These are phyloP conservation scores for Chaetomiaceae sp. DNA, from an alignment of 2,329 filamentous ascomycete genomes.

Conservation along the genomic window DNA sequence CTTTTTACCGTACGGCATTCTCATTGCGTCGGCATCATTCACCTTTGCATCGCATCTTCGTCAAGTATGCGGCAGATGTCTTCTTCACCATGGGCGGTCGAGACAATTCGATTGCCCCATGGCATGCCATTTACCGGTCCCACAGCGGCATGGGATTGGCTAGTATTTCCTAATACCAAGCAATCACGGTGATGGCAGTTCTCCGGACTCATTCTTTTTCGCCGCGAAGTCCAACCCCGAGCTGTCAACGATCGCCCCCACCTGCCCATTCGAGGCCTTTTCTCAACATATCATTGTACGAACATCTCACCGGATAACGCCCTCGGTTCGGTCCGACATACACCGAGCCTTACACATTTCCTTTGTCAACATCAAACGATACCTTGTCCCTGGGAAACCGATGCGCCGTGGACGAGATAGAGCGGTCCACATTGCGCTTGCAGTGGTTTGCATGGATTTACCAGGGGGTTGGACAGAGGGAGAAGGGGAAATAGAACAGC, in stretches of 20 bases:
- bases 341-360: conserved; percentile 18
- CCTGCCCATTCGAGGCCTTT: conserved; percentile 15
- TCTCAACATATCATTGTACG: conserved; percentile 16
- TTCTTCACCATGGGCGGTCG: background rate
- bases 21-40: conserved; percentile 16
- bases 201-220: conserved; percentile 2
- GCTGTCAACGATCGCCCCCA: conserved; percentile 16
- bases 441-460: conserved; percentile 19
- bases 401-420: conserved; percentile 11
- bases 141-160: conserved; percentile 10
- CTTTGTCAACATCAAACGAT: conserved; percentile 15
- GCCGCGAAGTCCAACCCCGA: conserved; percentile 1
- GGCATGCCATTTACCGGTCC: conserved; percentile 10
- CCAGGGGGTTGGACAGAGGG: conserved; percentile 1
- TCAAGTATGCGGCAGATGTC: conserved; percentile 11
- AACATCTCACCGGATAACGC: conserved; percentile 9
- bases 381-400: conserved; percentile 5
- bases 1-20: conserved; percentile 14
- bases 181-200: conserved; percentile 14
- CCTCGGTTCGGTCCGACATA: conserved; percentile 21
- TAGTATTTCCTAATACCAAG: conserved; percentile 14
- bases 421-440: conserved; percentile 10
- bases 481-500: background rate
- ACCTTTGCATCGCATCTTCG: conserved; percentile 11
- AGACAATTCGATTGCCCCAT: background rate